phyloP scores from a whole-genome alignment of 805 yeast genomes.

The Ogataea pini region DNA sequence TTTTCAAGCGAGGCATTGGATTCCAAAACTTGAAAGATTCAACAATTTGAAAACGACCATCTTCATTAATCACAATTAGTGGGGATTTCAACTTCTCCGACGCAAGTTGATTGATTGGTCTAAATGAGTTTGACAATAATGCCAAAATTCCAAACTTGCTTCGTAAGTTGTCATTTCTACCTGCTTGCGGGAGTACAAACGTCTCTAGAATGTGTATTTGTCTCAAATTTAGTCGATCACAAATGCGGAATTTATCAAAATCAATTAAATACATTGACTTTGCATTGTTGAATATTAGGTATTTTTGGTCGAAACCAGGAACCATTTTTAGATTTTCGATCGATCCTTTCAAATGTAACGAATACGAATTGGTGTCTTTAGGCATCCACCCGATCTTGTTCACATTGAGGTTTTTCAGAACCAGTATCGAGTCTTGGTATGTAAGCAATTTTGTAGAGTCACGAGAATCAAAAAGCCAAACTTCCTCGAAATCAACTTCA shows the following conservation, averaged over 20 bases:
- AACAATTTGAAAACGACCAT: no score
- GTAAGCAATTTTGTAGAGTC: neutral
- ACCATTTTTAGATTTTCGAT: constrained; percentile 1
- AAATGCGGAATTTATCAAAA: neutral
- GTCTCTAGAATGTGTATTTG: neutral
- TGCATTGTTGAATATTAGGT: constrained; percentile 2
- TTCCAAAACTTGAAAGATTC: no score
- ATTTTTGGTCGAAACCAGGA: constrained; percentile 2
- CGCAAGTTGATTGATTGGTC: no score
- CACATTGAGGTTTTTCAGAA: neutral
- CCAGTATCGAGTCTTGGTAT: neutral
- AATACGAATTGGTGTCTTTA: neutral
- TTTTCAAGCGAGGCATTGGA: no score
- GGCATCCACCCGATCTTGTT: neutral
- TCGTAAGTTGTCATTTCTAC: neutral
- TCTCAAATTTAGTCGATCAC: neutral
- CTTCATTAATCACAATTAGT: no score
- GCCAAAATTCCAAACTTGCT: neutral
- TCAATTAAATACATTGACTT: neutral
- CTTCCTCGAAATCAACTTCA: neutral
- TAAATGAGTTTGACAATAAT: neutral
- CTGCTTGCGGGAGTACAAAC: neutral
- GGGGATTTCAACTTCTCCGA: no score
- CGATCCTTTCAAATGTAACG: constrained; percentile 9
- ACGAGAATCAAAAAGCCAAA: constrained; percentile 6